phyloP scores from a whole-genome alignment of 2,329 filamentous ascomycete species.

The Pseudogymnoascus sp. region DNA sequence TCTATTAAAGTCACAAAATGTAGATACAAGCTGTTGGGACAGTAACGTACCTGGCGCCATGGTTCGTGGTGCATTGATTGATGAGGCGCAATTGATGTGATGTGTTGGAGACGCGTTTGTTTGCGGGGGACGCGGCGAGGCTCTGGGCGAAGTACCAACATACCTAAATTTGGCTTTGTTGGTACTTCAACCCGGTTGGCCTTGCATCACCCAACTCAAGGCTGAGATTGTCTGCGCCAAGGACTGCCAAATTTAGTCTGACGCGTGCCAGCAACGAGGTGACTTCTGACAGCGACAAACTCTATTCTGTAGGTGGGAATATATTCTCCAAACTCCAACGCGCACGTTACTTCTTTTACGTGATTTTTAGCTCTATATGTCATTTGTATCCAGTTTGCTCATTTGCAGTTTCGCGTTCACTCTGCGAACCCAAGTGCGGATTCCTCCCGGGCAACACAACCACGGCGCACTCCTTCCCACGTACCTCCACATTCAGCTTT shows the following conservation, averaged over 20 bases:
- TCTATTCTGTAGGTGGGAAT: too few species aligned
- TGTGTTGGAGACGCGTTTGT: constrained; percentile 6
- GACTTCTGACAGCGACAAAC: too few species aligned
- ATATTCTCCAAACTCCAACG: too few species aligned
- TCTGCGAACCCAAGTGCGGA: too few species aligned
- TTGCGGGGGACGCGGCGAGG: not conserved
- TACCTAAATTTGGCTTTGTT: not conserved
- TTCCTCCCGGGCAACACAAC: too few species aligned
- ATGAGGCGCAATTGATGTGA: not conserved
- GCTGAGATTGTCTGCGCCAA: too few species aligned
- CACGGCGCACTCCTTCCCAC: too few species aligned
- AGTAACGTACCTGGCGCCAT: not conserved
- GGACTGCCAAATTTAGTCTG: not conserved
- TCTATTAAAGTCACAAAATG: constrained; percentile 28
- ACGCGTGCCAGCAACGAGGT: not conserved
- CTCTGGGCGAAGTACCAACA: not conserved
- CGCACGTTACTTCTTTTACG: too few species aligned
- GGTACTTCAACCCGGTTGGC: not conserved
- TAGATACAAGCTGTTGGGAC: not conserved
- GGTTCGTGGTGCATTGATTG: constrained; percentile 1
- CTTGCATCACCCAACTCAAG: not conserved
- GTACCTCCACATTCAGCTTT: too few species aligned
- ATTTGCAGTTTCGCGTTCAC: too few species aligned
- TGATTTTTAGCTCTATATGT: too few species aligned
- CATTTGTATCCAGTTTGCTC: too few species aligned